phyloP scores from a whole-genome alignment of 2,329 filamentous ascomycete species.

The Cladophialophora chaetospira region DNA sequence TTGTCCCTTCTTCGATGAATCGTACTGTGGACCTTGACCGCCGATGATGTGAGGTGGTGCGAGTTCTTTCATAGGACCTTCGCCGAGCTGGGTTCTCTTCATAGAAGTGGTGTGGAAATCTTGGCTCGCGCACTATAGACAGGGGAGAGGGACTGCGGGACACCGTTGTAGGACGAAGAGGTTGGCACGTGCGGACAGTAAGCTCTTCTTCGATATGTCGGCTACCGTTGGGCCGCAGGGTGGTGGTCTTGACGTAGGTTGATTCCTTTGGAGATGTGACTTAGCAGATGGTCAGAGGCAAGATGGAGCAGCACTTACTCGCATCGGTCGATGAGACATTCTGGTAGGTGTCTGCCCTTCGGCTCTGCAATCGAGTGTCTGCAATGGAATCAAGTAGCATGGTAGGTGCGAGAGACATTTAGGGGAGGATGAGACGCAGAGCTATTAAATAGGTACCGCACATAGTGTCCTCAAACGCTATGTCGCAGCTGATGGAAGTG shows the following conservation, averaged over 20 bases:
- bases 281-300: not conserved
- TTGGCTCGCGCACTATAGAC: not conserved
- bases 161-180: not conserved
- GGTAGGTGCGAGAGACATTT: too few species aligned
- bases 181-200: not conserved
- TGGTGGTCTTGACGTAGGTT: not conserved
- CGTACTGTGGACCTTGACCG: not conserved
- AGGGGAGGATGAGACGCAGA: too few species aligned
- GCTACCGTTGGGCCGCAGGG: not conserved
- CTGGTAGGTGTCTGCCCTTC: too few species aligned
- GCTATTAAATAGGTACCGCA: too few species aligned
- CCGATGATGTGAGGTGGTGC: not conserved
- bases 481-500: too few species aligned
- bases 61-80: not conserved
- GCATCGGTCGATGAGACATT: too few species aligned
- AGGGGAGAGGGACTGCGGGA: not conserved
- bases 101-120: conserved; percentile 2
- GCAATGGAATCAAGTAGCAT: too few species aligned
- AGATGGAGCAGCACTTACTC: not conserved
- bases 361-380: too few species aligned
- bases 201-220: conserved; percentile 7
- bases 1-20: not conserved
- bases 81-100: conserved; percentile 2
- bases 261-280: not conserved
- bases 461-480: too few species aligned